phyloP scores from a whole-genome alignment of 805 yeast species.

The Tetrapisispora fleetii region DNA sequence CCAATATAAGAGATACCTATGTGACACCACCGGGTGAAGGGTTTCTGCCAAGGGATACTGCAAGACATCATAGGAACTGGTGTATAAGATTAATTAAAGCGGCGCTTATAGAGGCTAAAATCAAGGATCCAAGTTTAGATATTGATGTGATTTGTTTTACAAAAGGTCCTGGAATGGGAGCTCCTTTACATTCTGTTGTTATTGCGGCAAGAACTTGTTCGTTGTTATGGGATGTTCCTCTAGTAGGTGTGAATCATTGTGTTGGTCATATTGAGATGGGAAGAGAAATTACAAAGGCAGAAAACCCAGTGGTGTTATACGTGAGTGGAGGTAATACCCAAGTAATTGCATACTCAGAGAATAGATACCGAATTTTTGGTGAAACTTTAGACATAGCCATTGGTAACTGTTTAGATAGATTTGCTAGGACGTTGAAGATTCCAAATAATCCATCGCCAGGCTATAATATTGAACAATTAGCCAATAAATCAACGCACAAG shows the following conservation, averaged over 20 bases:
- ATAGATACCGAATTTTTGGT: constrained; percentile 95
- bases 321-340: constrained; percentile 99
- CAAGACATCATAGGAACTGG: constrained; percentile 94
- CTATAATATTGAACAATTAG: constrained; percentile 90
- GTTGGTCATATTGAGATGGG: constrained; percentile 99
- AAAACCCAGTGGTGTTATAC: constrained; percentile 92
- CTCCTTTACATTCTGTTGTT: constrained; percentile 89
- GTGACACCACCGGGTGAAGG: constrained; percentile 98
- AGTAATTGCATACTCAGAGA: constrained; percentile 91
- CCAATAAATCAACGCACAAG: constrained; percentile 49
- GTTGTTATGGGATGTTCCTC: constrained; percentile 70
- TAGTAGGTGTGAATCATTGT: constrained; percentile 95
- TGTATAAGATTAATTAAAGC: constrained; percentile 63
- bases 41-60: constrained; percentile 90
- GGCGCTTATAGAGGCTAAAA: constrained; percentile 54
- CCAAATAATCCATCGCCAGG: constrained; percentile 96
- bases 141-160: constrained; percentile 84
- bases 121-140: constrained; percentile 37
- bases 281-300: constrained; percentile 93
- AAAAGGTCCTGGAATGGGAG: constrained; percentile 99
- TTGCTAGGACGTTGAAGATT: constrained; percentile 83
- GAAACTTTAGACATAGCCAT: constrained; percentile 96
- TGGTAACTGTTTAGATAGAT: constrained; percentile 92
- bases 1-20: constrained; percentile 93
- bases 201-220: constrained; percentile 83